Evolutionary conservation across 2,329 filamentous ascomycete species (phyloP).

Genomic region (Thelonectria blattea): DNA sequence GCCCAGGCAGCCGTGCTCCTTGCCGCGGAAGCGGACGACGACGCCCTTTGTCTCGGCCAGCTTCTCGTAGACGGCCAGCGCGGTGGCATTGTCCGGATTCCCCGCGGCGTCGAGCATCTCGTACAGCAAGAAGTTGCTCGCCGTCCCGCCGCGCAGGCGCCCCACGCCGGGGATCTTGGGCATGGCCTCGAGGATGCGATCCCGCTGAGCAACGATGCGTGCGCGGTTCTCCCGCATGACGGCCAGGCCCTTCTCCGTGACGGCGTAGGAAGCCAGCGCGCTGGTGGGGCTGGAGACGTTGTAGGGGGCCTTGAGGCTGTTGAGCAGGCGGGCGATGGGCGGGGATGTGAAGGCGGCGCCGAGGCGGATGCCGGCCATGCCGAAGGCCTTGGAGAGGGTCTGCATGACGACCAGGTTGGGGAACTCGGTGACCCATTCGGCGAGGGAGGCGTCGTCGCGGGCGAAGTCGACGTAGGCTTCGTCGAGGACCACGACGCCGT

Average conservation of each 20-base stretch:
- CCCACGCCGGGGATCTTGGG: constrained; percentile 80
- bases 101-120: constrained; percentile 80
- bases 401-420: constrained; percentile 98
- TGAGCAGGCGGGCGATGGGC: constrained; percentile 79
- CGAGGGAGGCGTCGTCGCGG: constrained; percentile 75
- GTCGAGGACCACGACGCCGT: constrained; percentile 90
- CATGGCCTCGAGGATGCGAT: constrained; percentile 75
- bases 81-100: constrained; percentile 78
- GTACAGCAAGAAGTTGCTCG: constrained; percentile 88
- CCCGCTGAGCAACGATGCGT: constrained; percentile 76
- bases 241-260: constrained; percentile 69
- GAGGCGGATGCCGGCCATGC: constrained; percentile 89
- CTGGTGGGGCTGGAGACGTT: constrained; percentile 91
- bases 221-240: constrained; percentile 75
- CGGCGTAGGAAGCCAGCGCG: constrained; percentile 75
- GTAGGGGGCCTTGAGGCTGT: constrained; percentile 94
- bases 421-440: constrained; percentile 90
- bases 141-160: constrained; percentile 76
- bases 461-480: constrained; percentile 98
- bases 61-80: constrained; percentile 80
- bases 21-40: constrained; percentile 91
- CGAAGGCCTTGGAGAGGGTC: constrained; percentile 97
- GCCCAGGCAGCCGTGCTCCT: constrained; percentile 87
- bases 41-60: constrained; percentile 88
- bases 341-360: constrained; percentile 83